Base-by-base conservation (phyloP, 1,139 yeast genomes). In the Williopsis jadinii region DNA sequence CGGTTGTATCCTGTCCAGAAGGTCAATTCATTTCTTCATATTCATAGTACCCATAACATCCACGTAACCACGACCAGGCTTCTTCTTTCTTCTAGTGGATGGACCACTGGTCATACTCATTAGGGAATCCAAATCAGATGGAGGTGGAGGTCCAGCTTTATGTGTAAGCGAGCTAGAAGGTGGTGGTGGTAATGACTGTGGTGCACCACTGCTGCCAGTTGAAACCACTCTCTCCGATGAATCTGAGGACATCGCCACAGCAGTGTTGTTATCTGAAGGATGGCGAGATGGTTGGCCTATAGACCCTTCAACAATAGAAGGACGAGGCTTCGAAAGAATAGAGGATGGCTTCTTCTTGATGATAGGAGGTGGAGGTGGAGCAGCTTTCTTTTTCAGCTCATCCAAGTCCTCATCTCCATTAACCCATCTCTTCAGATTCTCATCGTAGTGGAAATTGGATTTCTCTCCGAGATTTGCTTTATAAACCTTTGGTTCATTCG, bases 381-480 rank as follows among this genome's bases (percentile, higher is more conserved):
- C 73, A 1, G 75, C 64, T 9, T 73, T 63, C 45, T 66, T 68
- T 45, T 78, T 71, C 51, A 82, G 86, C 38, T 87, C 95, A 48
- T 79, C 80, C 36, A 84, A 75, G 1, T 85, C 78, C 13, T 73
- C 75, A 46, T 79, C 77, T 46, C 77, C 78, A 56, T 86, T 82
- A 41, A 92, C 78, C 96, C 97, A 92, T 56, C 95, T 73, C 58
- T 84, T 82, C 56, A 85, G 73, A 46, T 83, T 78, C 54, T 86
- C 94, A 63, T 90, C 96, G 59, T 79, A 94, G 53, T 77, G 77
- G 55, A 92, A 83, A 32, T 75, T 69, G 56, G 72, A 84, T 49
- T 79, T 76, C 44, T 84, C 88, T 9, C 98, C 98, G 48, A 92
- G 66, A 54, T 92, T 88, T 30, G 97, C 97, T 52, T 77, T 75